Conservation (phyloP, 2,329 filamentous ascomycete species). For the Aschersonia sp. region DNA sequence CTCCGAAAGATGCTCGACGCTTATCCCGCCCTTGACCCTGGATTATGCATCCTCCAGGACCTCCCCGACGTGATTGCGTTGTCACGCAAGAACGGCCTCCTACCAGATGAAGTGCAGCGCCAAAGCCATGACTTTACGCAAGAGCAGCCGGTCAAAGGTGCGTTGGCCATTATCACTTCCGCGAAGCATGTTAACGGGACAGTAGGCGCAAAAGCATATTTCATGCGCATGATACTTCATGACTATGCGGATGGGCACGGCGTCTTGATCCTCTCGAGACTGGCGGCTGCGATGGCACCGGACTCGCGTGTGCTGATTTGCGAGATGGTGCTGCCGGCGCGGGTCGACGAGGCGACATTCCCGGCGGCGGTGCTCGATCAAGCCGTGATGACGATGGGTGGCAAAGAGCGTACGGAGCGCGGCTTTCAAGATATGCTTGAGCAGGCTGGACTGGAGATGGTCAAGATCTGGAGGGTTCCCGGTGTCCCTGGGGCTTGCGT, state of each 20-base stretch:
- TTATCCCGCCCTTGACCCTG: conserved; percentile 11
- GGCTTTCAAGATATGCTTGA: conserved; percentile 15
- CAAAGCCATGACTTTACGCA: conserved; percentile 15
- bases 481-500: conserved; percentile 12
- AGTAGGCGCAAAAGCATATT: conserved; percentile 18
- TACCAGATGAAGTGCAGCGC: conserved; percentile 10
- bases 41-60: conserved; percentile 13
- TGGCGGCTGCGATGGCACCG: conserved; percentile 13
- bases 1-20: conserved; percentile 15
- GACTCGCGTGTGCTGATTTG: conserved; percentile 16
- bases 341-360: conserved; percentile 15
- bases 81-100: conserved; percentile 6
- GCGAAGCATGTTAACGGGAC: not conserved
- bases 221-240: conserved; percentile 19
- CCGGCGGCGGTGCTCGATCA: conserved; percentile 16
- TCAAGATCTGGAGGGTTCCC: conserved; percentile 10
- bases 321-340: conserved; percentile 16
- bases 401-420: conserved; percentile 16
- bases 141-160: conserved; percentile 16
- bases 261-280: conserved; percentile 12
- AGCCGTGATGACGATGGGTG: conserved; percentile 18
- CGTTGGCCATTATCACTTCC: not conserved
- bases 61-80: conserved; percentile 12
- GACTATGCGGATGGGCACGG: conserved; percentile 15
- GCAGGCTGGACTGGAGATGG: conserved; percentile 14